Evolutionary conservation across 495 filamentous ascomycete species (phyloP).

Genomic region (Geopyxis carbonaria): DNA sequence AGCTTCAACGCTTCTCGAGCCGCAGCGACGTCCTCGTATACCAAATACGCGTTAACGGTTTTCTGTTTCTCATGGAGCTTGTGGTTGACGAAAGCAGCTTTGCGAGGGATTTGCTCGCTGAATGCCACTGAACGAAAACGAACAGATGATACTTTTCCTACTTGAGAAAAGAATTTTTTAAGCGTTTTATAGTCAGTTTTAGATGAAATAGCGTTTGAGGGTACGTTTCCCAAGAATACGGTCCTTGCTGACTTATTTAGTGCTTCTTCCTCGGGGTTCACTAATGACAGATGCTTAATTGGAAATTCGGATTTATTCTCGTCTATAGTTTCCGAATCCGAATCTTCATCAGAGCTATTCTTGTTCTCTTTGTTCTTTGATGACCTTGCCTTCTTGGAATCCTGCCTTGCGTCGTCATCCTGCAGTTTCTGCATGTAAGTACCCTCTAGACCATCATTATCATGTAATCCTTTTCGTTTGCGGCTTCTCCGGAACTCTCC

Average conservation of each 20-base stretch:
- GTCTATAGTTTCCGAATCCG: slow-evolving; percentile 20
- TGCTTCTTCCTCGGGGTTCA: slow-evolving; percentile 34
- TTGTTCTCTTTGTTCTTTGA: slow-evolving; percentile 28
- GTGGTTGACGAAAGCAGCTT: slow-evolving; percentile 80
- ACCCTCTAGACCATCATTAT: slow-evolving; percentile 62
- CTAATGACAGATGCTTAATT: slow-evolving; percentile 38
- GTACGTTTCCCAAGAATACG: slow-evolving; percentile 86
- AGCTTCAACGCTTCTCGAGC: slow-evolving; percentile 63
- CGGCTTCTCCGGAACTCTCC: slow-evolving; percentile 33
- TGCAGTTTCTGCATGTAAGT: slow-evolving; percentile 63
- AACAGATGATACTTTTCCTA: slow-evolving; percentile 67
- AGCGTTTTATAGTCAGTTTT: slow-evolving; percentile 34
- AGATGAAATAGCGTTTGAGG: slow-evolving; percentile 60
- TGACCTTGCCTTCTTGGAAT: slow-evolving; percentile 33
- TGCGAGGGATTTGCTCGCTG: slow-evolving; percentile 62
- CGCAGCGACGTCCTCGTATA: slow-evolving; percentile 56
- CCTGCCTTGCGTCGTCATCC: slow-evolving; percentile 34
- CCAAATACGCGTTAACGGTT: slow-evolving; percentile 84
- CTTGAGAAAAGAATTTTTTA: slow-evolving; percentile 30
- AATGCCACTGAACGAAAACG: slow-evolving; percentile 89
- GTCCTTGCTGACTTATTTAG: slow-evolving; percentile 77
- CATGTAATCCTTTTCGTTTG: slow-evolving; percentile 60
- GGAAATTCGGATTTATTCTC: slow-evolving; percentile 16
- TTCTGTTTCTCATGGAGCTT: slow-evolving; percentile 32
- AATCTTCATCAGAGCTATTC: slow-evolving; percentile 23